These are phyloP conservation scores for Trametes versicolor DNA, from an alignment of 1,284 basidiomycete genomes.

Conservation along the genomic window DNA sequence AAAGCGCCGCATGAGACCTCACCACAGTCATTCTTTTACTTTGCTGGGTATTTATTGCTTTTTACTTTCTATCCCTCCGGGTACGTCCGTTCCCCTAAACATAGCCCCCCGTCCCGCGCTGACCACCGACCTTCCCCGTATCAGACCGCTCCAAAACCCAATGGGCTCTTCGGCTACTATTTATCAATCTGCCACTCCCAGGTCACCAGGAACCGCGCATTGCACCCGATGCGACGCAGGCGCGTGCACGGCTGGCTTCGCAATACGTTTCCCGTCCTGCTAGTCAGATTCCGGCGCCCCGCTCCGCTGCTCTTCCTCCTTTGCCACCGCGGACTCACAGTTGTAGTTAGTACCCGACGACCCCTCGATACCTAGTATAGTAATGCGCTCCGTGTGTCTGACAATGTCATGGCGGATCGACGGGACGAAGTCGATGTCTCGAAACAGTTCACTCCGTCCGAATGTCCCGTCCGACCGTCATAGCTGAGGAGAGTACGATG, in stretches of 20 bases:
- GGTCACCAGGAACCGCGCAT: conserved; percentile 30
- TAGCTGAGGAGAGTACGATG: too few species aligned
- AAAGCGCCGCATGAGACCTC: conserved; percentile 22
- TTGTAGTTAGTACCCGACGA: conserved; percentile 19
- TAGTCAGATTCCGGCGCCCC: conserved; percentile 32
- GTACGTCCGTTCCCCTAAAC: conserved; percentile 1
- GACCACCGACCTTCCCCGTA: background rate
- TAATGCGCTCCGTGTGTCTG: conserved; percentile 17
- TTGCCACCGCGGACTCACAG: conserved; percentile 15
- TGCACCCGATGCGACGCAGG: conserved; percentile 35
- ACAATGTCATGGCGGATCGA: conserved; percentile 8
- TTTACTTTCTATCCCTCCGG: conserved; percentile 23
- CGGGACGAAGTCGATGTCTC: conserved; percentile 5
- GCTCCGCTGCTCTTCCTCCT: background rate
- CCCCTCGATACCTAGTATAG: conserved; percentile 23
- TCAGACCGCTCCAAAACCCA: conserved; percentile 28
- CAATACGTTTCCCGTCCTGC: conserved; percentile 31
- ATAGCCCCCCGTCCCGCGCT: background rate
- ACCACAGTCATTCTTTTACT: conserved; percentile 35
- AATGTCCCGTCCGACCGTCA: background rate
- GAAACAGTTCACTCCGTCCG: background rate
- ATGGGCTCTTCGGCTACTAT: conserved; percentile 25
- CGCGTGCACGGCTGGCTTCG: conserved; percentile 39
- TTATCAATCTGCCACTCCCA: conserved; percentile 32
- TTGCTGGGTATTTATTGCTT: conserved; percentile 36